Conservation (phyloP, 306 rosid genomes). For the Lathyrus tuberosus region DNA sequence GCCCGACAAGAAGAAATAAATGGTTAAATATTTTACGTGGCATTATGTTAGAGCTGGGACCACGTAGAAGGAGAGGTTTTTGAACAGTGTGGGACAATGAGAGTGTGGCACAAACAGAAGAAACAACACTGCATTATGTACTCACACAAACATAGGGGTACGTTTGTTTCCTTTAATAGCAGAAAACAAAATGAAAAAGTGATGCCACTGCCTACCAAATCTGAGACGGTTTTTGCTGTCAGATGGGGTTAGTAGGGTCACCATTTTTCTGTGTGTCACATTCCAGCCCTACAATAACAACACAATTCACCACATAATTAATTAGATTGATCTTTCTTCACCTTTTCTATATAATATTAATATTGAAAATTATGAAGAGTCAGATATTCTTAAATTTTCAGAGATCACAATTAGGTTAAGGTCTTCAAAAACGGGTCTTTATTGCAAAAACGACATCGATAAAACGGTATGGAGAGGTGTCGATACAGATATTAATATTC, state of each 20-base stretch:
- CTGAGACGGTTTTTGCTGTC: slow-evolving; percentile 37
- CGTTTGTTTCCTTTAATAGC: not conserved
- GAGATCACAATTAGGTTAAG: too few species aligned
- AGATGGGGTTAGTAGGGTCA: slow-evolving; percentile 46
- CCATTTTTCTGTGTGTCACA: slow-evolving; percentile 47
- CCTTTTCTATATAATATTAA: not conserved
- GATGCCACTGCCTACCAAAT: slow-evolving; percentile 44
- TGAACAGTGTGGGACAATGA: slow-evolving; percentile 33
- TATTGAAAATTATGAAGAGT: too few species aligned
- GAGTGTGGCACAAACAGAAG: slow-evolving; percentile 35
- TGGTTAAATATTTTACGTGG: slow-evolving; percentile 31
- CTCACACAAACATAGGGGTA: slow-evolving; percentile 23
- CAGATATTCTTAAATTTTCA: too few species aligned
- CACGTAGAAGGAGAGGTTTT: not conserved
- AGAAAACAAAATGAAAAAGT: slow-evolving; percentile 13
- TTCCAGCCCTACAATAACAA: slow-evolving; percentile 37
- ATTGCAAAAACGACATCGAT: too few species aligned
- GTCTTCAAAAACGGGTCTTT: too few species aligned
- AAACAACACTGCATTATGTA: slow-evolving; percentile 33
- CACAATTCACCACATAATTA: slow-evolving; percentile 3
- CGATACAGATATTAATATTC: too few species aligned
- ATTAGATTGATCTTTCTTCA: not conserved
- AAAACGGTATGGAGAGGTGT: too few species aligned
- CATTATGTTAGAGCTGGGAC: slow-evolving; percentile 27
- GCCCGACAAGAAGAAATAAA: not conserved